A percentile compares a stretch with the other conserved stretches of the same genome.
These are phyloP conservation scores for Nelumbo lutea DNA, from an alignment of 164 flowering plant genomes.

Conservation along the genomic window DNA sequence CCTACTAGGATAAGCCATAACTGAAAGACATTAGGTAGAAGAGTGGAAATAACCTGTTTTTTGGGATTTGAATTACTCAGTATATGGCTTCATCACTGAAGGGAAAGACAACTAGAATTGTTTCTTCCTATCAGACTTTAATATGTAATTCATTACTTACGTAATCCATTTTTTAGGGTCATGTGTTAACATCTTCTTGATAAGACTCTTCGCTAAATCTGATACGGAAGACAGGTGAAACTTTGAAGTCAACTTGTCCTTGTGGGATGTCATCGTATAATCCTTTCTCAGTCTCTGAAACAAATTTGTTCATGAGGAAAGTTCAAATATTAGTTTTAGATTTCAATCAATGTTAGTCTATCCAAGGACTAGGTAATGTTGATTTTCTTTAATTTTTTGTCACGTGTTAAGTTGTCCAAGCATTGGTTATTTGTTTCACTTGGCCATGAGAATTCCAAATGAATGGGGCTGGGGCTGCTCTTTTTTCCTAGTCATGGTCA, in stretches of 20 bases:
- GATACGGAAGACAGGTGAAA: constrained; percentile 81
- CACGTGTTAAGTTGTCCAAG: no score
- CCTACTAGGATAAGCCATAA: no score
- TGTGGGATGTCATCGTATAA: constrained; percentile 53
- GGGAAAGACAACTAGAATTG: background rate
- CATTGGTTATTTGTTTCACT: no score
- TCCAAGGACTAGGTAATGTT: no score
- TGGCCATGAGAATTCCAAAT: no score
- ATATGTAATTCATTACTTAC: constrained; percentile 28
- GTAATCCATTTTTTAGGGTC: constrained; percentile 77
- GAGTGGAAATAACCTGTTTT: no score
- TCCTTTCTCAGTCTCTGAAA: constrained; percentile 73
- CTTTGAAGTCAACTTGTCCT: constrained; percentile 53
- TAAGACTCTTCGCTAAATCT: constrained; percentile 65
- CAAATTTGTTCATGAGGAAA: background rate
- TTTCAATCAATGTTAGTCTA: no score
- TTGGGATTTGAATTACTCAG: background rate
- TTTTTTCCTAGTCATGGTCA: no score
- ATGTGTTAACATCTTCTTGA: constrained; percentile 60
- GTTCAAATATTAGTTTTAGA: background rate
- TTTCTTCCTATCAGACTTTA: background rate
- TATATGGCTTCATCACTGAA: background rate
- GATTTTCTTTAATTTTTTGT: no score
- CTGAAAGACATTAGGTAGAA: no score
- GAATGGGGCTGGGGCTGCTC: no score